Evolutionary conservation across 768 basidiomycete genomes (phyloP), one percentile per base, ranked within the genome.

Genomic region (Lactarius hatsudake): DNA sequence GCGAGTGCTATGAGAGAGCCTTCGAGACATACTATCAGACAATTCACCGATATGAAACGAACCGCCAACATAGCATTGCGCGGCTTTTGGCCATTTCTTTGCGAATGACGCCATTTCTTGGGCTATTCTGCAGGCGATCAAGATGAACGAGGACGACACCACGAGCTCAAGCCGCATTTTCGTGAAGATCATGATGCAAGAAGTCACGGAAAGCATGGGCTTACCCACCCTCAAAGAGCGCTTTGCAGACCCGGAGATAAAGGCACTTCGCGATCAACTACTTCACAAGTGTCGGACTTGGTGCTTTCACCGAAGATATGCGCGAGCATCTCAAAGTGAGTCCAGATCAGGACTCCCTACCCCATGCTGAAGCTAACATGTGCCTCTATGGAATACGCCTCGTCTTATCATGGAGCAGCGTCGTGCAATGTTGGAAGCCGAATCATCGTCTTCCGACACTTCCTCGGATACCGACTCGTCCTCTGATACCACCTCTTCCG

Each of bases 11-110:
- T 75, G 95, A 99, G 76, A 78, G 86, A 65, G 92, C 94, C 1
- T 98, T 98, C 78, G 77, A 75, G 54, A 91, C 85, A 74, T 98
- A 98, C 78, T 98, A 95, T 80, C 88, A 86, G 26, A 98, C 97
- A 5, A 94, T 98, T 73, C 97, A 99, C 80, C 90, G 97, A 69
- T 98, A 98, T 78, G 97, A 99, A 78, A 97, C 97, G 23, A 99
- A 98, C 78, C 92, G 96, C 13, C 82, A 98, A 28, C 93, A 96
- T 61, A 99, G 98, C 75, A 97, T 99, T 69, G 92, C 93, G 12
- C 87, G 95, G 53, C 94, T 99, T 98, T 99, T 72, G 97, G 97
- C 1, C 95, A 97, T 75, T 81, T 98, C 30, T 69, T 98, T 66
- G 85, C 91, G 8, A 88, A 85, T n/a, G 97, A 99, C 75, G 84